Evolutionary conservation across 441 rosid genomes (phyloP).

Genomic region (Melastoma candidum): DNA sequence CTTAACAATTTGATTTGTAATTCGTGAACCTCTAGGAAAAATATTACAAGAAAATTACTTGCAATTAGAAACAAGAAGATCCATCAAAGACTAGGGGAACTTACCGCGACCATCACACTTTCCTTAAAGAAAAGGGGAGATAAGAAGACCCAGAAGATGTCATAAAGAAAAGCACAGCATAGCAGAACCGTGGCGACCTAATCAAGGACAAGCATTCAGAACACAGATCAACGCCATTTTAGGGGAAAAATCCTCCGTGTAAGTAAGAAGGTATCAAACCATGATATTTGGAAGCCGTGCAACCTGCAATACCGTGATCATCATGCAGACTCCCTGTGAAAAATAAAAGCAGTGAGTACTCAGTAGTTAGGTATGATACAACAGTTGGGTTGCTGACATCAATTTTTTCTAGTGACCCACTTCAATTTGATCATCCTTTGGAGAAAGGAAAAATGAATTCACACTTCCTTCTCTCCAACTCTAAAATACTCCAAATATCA

Average conservation of each 20-base stretch:
- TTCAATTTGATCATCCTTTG: too few species aligned
- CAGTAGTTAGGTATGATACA: constrained; percentile 10
- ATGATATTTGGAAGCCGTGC: constrained; percentile 94
- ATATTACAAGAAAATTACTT: too few species aligned
- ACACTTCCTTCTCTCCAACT: too few species aligned
- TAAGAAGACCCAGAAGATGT: constrained; percentile 98
- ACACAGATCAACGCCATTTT: background rate
- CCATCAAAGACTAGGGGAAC: constrained; percentile 13
- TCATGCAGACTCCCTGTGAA: constrained; percentile 90
- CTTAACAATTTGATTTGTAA: too few species aligned
- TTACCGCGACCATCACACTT: constrained; percentile 98
- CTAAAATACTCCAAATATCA: too few species aligned
- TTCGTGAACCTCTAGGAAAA: too few species aligned
- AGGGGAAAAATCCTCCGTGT: constrained; percentile 3
- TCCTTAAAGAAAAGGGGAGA: constrained; percentile 84
- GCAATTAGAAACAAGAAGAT: too few species aligned
- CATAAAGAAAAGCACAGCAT: constrained; percentile 89
- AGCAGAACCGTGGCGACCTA: constrained; percentile 98
- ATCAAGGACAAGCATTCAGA: constrained; percentile 23
- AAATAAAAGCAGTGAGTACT: constrained; percentile 7
- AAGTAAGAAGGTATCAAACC: constrained; percentile 32
- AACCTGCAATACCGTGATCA: constrained; percentile 94
- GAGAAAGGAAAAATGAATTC: too few species aligned
- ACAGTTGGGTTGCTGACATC: too few species aligned
- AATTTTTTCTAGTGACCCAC: too few species aligned